Conservation (phyloP, 768 basidiomycete species). For the Postia placenta region DNA sequence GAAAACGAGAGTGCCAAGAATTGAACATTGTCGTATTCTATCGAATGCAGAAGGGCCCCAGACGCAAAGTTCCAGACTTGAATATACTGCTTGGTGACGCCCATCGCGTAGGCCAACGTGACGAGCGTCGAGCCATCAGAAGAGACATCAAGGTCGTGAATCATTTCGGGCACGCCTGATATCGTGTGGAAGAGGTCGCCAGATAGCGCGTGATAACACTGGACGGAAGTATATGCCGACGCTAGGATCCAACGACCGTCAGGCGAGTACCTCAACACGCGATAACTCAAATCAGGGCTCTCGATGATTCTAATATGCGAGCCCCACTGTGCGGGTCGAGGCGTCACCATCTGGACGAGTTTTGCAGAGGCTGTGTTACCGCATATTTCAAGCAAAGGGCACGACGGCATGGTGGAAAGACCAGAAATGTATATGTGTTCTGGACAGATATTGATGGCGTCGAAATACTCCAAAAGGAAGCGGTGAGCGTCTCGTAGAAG, state of each 20-base stretch:
- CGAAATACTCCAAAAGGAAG: background rate
- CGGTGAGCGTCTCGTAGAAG: background rate
- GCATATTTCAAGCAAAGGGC: background rate
- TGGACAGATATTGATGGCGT: background rate
- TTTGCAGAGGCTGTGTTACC: background rate
- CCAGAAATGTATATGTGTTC: conserved; percentile 2
- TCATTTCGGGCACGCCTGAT: background rate
- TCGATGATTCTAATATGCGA: background rate
- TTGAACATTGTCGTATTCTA: too few species aligned
- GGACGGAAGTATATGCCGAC: background rate
- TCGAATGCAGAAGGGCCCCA: background rate
- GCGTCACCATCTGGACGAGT: background rate
- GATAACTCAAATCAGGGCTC: background rate
- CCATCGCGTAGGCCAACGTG: background rate
- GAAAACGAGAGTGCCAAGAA: too few species aligned
- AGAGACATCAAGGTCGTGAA: background rate
- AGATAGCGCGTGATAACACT: background rate
- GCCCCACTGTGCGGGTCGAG: background rate
- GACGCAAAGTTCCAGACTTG: background rate
- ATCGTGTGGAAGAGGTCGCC: background rate
- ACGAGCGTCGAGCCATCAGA: background rate
- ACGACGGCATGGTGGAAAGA: background rate
- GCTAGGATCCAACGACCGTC: background rate
- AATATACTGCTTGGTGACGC: background rate
- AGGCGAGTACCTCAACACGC: background rate